Evolutionary conservation across 768 basidiomycete genomes (phyloP).

Genomic region (Serendipita vermifera): DNA sequence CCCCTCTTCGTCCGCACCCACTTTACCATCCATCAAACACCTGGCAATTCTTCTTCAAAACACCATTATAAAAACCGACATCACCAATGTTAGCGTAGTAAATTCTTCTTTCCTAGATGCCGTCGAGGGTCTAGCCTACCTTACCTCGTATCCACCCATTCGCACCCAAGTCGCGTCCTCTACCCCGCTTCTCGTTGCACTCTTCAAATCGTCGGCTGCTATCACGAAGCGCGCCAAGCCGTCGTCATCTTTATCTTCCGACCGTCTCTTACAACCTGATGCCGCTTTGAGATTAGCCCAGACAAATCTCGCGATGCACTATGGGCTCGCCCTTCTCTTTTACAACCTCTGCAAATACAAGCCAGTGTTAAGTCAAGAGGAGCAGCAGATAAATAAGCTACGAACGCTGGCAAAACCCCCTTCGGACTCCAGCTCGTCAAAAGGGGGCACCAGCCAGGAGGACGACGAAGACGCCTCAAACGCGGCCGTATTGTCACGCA

Average conservation of each 20-base stretch:
- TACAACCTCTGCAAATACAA: conserved; percentile 61
- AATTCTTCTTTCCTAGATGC: conserved; percentile 42
- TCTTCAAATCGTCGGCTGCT: conserved; percentile 45
- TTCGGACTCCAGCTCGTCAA: conserved; percentile 20
- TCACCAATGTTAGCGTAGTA: conserved; percentile 29
- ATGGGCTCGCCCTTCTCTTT: conserved; percentile 65
- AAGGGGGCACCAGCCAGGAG: conserved; percentile 18
- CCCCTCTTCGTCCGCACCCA: too few relatives aligned
- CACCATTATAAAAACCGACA: conserved; percentile 41
- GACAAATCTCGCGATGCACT: conserved; percentile 37
- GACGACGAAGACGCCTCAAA: conserved; percentile 23
- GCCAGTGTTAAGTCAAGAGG: conserved; percentile 62
- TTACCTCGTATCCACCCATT: conserved; percentile 48
- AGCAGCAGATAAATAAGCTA: conserved; percentile 69
- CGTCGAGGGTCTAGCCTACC: conserved; percentile 77
- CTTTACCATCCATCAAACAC: too few relatives aligned
- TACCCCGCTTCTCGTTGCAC: conserved; percentile 38
- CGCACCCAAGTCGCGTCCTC: conserved; percentile 51
- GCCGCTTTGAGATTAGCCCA: conserved; percentile 14
- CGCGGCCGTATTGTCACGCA: conserved; percentile 50
- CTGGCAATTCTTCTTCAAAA: too few relatives aligned
- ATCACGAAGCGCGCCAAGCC: conserved; percentile 27
- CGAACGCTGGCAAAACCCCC: conserved; percentile 52
- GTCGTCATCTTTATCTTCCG: conserved; percentile 13
- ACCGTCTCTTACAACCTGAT: conserved; percentile 11